phyloP scores from a whole-genome alignment of 1,284 basidiomycete genomes.

The Sphaerobolus stellatus region DNA sequence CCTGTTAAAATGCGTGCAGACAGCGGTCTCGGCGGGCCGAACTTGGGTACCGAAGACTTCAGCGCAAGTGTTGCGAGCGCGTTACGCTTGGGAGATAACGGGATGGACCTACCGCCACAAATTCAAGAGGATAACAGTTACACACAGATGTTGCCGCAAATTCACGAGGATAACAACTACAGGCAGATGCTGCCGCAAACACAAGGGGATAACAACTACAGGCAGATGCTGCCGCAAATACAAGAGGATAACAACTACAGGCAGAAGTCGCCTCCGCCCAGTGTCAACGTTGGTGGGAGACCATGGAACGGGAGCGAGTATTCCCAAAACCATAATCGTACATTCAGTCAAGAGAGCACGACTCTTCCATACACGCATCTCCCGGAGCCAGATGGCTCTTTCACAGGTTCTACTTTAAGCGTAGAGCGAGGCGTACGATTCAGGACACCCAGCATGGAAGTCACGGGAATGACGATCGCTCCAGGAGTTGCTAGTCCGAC shows the following conservation, averaged over 20 bases:
- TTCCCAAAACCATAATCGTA: not conserved
- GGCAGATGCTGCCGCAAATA: too few relatives aligned
- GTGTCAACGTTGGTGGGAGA: constrained; percentile 1
- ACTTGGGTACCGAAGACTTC: constrained; percentile 9
- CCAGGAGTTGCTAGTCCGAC: constrained; percentile 11
- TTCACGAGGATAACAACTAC: not conserved
- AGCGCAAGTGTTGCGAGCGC: constrained; percentile 18
- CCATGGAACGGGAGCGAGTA: constrained; percentile 1
- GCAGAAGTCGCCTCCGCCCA: too few relatives aligned
- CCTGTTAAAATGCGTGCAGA: constrained; percentile 11
- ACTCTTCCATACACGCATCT: constrained; percentile 15
- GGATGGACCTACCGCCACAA: not conserved
- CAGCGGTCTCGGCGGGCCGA: constrained; percentile 1
- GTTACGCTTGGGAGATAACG: constrained; percentile 8
- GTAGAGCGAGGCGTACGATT: constrained; percentile 9
- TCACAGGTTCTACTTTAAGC: not conserved
- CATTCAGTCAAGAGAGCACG: constrained; percentile 7
- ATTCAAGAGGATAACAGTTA: not conserved
- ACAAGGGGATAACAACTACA: too few relatives aligned
- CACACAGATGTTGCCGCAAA: not conserved
- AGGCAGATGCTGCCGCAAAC: too few relatives aligned
- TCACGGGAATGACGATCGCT: constrained; percentile 5
- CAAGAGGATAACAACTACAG: too few relatives aligned
- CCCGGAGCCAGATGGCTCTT: not conserved
- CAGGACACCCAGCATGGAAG: constrained; percentile 12